Conservation (phyloP, 2,329 filamentous ascomycete genomes). For the Alternaria triticina region DNA sequence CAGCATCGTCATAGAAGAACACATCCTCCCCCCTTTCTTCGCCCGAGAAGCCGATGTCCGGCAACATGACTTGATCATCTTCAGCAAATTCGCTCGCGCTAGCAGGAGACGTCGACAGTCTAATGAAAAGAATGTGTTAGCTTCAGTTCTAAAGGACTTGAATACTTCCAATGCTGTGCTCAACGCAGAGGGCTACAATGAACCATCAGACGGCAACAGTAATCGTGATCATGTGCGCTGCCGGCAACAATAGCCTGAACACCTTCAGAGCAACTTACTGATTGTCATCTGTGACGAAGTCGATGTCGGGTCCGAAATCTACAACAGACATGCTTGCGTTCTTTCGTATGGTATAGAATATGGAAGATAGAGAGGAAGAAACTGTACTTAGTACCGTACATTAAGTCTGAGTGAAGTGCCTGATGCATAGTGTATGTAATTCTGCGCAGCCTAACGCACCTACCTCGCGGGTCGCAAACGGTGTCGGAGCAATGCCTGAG, state of each 20-base stretch:
- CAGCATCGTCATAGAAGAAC: not conserved
- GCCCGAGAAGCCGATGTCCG: not conserved
- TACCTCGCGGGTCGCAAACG: not conserved
- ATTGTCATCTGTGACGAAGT: not conserved
- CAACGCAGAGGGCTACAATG: not conserved
- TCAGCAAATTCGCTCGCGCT: not conserved
- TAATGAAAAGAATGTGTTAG: not conserved
- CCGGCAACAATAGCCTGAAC: not conserved
- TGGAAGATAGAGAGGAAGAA: not conserved
- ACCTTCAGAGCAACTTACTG: not conserved
- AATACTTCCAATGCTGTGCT: not conserved
- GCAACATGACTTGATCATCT: not conserved
- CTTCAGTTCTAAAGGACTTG: not conserved
- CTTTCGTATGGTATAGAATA: not conserved
- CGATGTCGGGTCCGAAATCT: not conserved
- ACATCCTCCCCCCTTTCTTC: not conserved
- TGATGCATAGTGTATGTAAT: not conserved
- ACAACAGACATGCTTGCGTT: not conserved
- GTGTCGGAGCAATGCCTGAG: not conserved
- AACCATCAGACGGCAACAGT: not conserved
- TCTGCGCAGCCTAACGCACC: not conserved
- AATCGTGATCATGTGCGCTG: not conserved
- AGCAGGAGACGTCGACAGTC: fast-evolving
- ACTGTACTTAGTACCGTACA: not conserved
- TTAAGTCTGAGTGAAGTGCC: fast-evolving